Conservation (phyloP, 2,329 filamentous ascomycete genomes). For the Ophiostoma perfectum region DNA sequence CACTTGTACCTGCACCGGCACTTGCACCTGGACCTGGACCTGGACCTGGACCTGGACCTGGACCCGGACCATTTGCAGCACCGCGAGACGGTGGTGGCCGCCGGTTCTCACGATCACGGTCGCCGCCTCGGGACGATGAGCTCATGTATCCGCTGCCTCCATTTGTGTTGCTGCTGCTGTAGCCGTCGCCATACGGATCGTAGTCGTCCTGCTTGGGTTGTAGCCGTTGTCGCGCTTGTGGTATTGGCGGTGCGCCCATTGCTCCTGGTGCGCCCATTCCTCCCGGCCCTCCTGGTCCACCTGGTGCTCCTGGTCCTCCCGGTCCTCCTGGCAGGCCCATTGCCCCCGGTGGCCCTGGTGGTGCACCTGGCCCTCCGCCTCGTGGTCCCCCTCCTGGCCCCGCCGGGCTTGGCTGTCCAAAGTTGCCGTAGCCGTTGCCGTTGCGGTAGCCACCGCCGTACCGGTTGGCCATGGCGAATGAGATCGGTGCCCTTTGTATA, state of each 20-base stretch:
- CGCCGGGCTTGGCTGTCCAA: slow-evolving; percentile 31
- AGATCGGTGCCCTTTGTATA: neutral
- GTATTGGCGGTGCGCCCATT: slow-evolving; percentile 4
- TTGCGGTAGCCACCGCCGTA: slow-evolving; percentile 45
- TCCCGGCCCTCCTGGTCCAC: slow-evolving; percentile 21
- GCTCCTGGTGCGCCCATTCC: neutral
- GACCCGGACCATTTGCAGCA: slow-evolving; percentile 23
- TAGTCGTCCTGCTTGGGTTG: slow-evolving; percentile 41
- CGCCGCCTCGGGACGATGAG: slow-evolving; percentile 18
- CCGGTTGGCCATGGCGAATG: slow-evolving; percentile 45
- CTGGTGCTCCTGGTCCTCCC: neutral
- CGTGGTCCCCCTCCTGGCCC: slow-evolving; percentile 7
- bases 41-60: neutral
- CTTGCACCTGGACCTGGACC: neutral
- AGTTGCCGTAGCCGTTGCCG: slow-evolving; percentile 41
- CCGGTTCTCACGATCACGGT: slow-evolving; percentile 13
- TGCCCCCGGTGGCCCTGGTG: slow-evolving; percentile 20
- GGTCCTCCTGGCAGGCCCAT: neutral
- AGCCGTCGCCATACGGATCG: slow-evolving; percentile 45
- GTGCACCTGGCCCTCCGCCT: slow-evolving; percentile 20
- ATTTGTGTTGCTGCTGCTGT: slow-evolving; percentile 40
- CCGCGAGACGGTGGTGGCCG: slow-evolving; percentile 25
- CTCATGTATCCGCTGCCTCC: slow-evolving; percentile 30
- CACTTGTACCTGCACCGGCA: neutral
- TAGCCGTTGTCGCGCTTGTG: slow-evolving; percentile 13